Evolutionary conservation across 768 basidiomycete species (phyloP), one percentile per base, ranked within the genome.

Genomic region (Hemileccinum impolitum): DNA sequence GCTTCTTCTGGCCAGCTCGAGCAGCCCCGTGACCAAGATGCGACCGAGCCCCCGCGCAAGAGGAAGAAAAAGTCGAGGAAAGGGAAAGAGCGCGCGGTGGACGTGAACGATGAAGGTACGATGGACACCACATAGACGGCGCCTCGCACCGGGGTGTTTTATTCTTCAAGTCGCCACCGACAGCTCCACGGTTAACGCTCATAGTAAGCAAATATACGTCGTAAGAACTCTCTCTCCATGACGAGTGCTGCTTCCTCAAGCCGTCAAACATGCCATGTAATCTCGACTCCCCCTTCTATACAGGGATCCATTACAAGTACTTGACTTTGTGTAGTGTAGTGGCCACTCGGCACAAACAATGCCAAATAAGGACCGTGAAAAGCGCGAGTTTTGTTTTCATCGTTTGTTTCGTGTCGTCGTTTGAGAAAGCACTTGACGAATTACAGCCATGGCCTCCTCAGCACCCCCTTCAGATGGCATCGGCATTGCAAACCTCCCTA

Each of bases 401-500:
- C 28, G 12, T 54, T 44, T 47, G 44, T 39, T n/a, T 59, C 52
- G 55, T 46, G 60, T 61, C 47, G 51, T 52, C 47, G 34, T 55
- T 17, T 43, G 52, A 66, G 51, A 45, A 55, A 50, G 42, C 28
- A 52, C 19, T 48, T 51, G 31, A 41, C 41, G 15, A 26, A 32
- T 39, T 17, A 44, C 39, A 55, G 51, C 50, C 58, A 69, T 67
- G 65, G 43, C 67, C 32, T 48, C 62, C 43, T 54, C 63, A 23
- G 58, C 59, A 28, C 62, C 67, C 10, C 57, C 75, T 48, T 76
- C 77, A 52, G 87, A 90, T 70, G 90, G 90, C 55, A 91, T 93
- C 69, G 92, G 92, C 57, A 94, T 94, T 65, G 90, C 92, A 66
- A 97, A 97, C 76, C 78, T 99, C 59, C 96, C 95, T 43, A 98